Percentiles rank a stretch among this genome's conserved stretches.
phyloP scores from a whole-genome alignment of 1,284 basidiomycete genomes.

The Malassezia japonica region DNA sequence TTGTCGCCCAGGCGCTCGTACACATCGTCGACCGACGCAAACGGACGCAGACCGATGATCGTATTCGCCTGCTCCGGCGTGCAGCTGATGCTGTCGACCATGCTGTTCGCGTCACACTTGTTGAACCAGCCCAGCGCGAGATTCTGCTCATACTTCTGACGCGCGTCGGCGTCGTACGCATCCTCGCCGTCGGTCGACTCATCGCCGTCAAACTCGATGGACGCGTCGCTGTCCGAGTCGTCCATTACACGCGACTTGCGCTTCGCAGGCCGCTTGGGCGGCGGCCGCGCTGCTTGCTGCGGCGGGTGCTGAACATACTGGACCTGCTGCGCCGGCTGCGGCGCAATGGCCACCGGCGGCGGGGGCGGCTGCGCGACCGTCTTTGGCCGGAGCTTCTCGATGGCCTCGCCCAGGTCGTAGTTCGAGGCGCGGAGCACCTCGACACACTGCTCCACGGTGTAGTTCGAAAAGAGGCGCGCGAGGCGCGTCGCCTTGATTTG shows the following conservation, averaged over 20 bases:
- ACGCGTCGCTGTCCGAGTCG: conserved; percentile 14
- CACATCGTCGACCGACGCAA: conserved; percentile 62
- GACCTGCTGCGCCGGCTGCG: background rate
- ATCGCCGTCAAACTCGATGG: conserved; percentile 8
- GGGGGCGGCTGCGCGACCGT: background rate
- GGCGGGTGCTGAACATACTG: background rate
- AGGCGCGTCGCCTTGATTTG: conserved; percentile 19
- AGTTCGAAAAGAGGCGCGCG: conserved; percentile 15
- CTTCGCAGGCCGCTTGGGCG: conserved; percentile 12
- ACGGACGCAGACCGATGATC: conserved; percentile 74
- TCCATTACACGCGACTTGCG: conserved; percentile 11
- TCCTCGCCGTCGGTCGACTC: conserved; percentile 28
- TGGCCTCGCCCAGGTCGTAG: conserved; percentile 17
- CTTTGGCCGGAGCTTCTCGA: conserved; percentile 15
- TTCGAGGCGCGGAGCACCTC: conserved; percentile 13
- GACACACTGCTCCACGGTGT: conserved; percentile 13
- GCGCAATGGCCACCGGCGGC: background rate
- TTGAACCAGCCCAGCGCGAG: conserved; percentile 67
- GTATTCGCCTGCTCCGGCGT: conserved; percentile 67
- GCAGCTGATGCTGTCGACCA: conserved; percentile 86
- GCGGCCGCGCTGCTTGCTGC: background rate
- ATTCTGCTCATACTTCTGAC: conserved; percentile 26
- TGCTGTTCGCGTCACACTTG: conserved; percentile 58
- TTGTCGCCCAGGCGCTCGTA: conserved; percentile 57
- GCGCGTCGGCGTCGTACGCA: conserved; percentile 22